Percentiles rank a stretch among this genome's conserved stretches.
Conservation (phyloP, 2,329 filamentous ascomycete genomes). For the Endothia cerciana region DNA sequence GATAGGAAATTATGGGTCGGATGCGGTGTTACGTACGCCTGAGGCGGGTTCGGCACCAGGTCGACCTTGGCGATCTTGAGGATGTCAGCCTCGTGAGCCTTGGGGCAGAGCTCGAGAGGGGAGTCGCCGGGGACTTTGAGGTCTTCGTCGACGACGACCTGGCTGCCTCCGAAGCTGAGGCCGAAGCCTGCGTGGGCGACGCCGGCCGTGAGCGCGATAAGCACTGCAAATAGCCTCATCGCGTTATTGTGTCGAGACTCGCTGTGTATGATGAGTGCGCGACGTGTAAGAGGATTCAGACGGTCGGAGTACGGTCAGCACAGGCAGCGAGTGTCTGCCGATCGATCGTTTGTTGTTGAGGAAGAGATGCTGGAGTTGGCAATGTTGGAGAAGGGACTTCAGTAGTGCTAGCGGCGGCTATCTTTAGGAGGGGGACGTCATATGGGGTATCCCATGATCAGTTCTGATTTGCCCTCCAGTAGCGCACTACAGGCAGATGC, state of each 20-base stretch:
- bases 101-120: constrained; percentile 76
- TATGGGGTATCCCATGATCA: constrained; percentile 19
- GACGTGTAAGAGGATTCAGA: neutral
- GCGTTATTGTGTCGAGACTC: constrained; percentile 26
- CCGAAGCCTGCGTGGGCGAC: constrained; percentile 50
- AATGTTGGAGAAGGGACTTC: constrained; percentile 6
- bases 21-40: constrained; percentile 65
- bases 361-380: neutral
- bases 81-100: constrained; percentile 69
- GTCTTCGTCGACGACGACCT: constrained; percentile 53
- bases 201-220: constrained; percentile 50
- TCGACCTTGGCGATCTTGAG: constrained; percentile 80
- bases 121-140: constrained; percentile 81
- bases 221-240: constrained; percentile 48
- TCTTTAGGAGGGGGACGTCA: constrained; percentile 25
- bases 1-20: constrained; percentile 13
- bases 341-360: constrained; percentile 3
- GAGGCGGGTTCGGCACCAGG: constrained; percentile 82
- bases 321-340: neutral
- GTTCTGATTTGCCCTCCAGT: constrained; percentile 10
- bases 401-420: constrained; percentile 23
- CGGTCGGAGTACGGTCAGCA: too few relatives aligned
- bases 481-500: neutral
- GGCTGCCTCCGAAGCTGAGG: constrained; percentile 49
- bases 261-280: neutral